Percentiles rank a stretch among this genome's conserved stretches.
Conservation (phyloP, 495 filamentous ascomycete genomes). For the Aspergillus wentii region DNA sequence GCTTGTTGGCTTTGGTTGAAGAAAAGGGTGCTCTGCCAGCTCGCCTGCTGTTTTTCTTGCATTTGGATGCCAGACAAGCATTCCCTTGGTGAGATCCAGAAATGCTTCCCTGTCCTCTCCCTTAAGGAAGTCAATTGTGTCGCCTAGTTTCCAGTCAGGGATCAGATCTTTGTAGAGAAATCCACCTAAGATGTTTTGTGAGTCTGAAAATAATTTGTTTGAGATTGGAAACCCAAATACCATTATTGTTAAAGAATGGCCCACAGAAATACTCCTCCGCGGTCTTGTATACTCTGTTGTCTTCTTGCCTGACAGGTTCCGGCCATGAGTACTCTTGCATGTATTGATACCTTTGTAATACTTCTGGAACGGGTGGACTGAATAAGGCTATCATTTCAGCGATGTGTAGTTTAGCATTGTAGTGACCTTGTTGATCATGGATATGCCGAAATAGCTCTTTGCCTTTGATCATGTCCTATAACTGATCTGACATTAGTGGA, state of each 20-base stretch:
- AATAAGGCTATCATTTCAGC: conserved; percentile 44
- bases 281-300: conserved; percentile 28
- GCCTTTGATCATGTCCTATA: conserved; percentile 49
- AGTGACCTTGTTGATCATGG: conserved; percentile 23
- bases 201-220: conserved; percentile 21
- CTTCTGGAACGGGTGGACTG: conserved; percentile 36
- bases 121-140: conserved; percentile 24
- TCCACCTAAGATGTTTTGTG: conserved; percentile 26
- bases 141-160: conserved; percentile 25
- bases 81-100: conserved; percentile 34
- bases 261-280: conserved; percentile 33
- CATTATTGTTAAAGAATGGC: conserved; percentile 33
- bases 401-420: conserved; percentile 35
- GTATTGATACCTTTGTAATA: conserved; percentile 38
- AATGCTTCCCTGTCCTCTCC: conserved; percentile 38
- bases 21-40: conserved; percentile 31
- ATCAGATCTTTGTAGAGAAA: conserved; percentile 32
- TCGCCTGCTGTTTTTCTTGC: conserved; percentile 30
- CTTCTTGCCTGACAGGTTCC: conserved; percentile 26
- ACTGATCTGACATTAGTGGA: conserved; percentile 27
- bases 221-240: conserved; percentile 22
- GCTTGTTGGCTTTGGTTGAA: conserved; percentile 28
- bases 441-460: conserved; percentile 40
- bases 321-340: conserved; percentile 33
- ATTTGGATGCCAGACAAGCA: conserved; percentile 35